Conservation (phyloP, 2,329 filamentous ascomycete genomes). For the Alternaria triticimaculans region DNA sequence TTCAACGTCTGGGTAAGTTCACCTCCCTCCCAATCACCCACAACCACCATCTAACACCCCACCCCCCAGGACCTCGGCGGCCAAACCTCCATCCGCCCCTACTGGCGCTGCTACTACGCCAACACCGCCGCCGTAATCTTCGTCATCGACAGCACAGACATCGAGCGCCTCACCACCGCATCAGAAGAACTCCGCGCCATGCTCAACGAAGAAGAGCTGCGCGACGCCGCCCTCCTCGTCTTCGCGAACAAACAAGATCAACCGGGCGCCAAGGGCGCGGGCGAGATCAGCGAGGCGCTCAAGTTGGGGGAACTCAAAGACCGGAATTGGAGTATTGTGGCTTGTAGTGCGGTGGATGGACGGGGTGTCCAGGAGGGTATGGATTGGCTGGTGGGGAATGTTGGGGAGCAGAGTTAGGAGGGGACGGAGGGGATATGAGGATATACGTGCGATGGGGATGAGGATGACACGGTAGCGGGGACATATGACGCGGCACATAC, state of each 20-base stretch:
- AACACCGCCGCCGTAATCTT: slow-evolving; percentile 99
- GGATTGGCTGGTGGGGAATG: slow-evolving; percentile 91
- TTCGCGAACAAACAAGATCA: slow-evolving; percentile 99
- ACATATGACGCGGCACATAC: slow-evolving; percentile 12
- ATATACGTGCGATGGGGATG: neutral
- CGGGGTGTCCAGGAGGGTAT: slow-evolving; percentile 95
- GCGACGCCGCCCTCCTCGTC: slow-evolving; percentile 88
- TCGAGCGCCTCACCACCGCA: slow-evolving; percentile 92
- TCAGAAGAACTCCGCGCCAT: slow-evolving; percentile 94
- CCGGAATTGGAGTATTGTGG: slow-evolving; percentile 98
- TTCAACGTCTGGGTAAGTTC: slow-evolving; percentile 93
- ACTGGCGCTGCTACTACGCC: slow-evolving; percentile 99
- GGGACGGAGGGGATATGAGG: neutral
- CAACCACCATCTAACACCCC: neutral
- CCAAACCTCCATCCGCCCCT: slow-evolving; percentile 97
- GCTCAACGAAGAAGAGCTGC: slow-evolving; percentile 95
- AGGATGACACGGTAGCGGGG: neutral
- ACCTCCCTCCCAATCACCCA: too few species aligned
- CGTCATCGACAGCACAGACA: slow-evolving; percentile 97
- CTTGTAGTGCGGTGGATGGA: slow-evolving; percentile 94
- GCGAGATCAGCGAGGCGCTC: slow-evolving; percentile 94
- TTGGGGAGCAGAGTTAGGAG: slow-evolving; percentile 8
- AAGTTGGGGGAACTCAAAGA: slow-evolving; percentile 90
- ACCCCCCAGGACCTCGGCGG: slow-evolving; percentile 79
- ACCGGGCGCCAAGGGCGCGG: slow-evolving; percentile 93